These are phyloP conservation scores for Elsinoe arachidis DNA, from an alignment of 2,329 filamentous ascomycete species.

Conservation along the genomic window DNA sequence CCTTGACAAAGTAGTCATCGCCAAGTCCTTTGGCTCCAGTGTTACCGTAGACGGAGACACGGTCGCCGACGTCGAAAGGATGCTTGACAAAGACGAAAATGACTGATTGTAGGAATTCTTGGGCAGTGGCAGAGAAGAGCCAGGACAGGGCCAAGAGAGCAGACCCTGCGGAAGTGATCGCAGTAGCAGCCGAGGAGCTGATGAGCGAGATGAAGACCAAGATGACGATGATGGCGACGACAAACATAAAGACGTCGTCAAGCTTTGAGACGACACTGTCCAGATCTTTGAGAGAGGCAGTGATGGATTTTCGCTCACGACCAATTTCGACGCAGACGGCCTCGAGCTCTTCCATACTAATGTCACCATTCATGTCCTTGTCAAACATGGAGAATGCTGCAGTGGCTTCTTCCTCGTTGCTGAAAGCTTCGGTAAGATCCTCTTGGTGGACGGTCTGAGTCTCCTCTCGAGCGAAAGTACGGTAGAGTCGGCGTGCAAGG, in stretches of 20 bases:
- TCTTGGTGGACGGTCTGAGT: slow-evolving; percentile 69
- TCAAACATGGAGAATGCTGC: slow-evolving; percentile 89
- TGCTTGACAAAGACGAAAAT: slow-evolving; percentile 97
- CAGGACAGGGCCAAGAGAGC: slow-evolving; percentile 83
- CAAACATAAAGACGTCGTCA: slow-evolving; percentile 79
- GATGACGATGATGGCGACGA: slow-evolving; percentile 70
- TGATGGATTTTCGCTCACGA: slow-evolving; percentile 89
- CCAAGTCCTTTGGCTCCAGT: slow-evolving; percentile 69
- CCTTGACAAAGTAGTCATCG: slow-evolving; percentile 93
- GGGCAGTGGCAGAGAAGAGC: slow-evolving; percentile 85
- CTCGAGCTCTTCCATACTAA: slow-evolving; percentile 90
- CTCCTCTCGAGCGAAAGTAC: slow-evolving; percentile 68
- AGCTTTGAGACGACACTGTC: slow-evolving; percentile 89
- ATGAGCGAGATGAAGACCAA: slow-evolving; percentile 85
- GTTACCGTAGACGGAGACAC: slow-evolving; percentile 85
- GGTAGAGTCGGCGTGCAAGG: slow-evolving; percentile 77
- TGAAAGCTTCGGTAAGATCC: slow-evolving; percentile 70
- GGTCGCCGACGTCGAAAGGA: slow-evolving; percentile 91
- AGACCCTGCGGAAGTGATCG: slow-evolving; percentile 81
- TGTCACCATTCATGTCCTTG: slow-evolving; percentile 93
- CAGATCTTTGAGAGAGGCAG: slow-evolving; percentile 85
- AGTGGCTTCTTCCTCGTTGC: slow-evolving; percentile 75
- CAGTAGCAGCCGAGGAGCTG: slow-evolving; percentile 80
- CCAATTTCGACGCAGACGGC: slow-evolving; percentile 90
- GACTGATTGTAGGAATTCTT: slow-evolving; percentile 88